Evolutionary conservation across 2,329 filamentous ascomycete genomes (phyloP), one percentile per base, ranked within the genome.

Genomic region (Colletotrichum melonis): DNA sequence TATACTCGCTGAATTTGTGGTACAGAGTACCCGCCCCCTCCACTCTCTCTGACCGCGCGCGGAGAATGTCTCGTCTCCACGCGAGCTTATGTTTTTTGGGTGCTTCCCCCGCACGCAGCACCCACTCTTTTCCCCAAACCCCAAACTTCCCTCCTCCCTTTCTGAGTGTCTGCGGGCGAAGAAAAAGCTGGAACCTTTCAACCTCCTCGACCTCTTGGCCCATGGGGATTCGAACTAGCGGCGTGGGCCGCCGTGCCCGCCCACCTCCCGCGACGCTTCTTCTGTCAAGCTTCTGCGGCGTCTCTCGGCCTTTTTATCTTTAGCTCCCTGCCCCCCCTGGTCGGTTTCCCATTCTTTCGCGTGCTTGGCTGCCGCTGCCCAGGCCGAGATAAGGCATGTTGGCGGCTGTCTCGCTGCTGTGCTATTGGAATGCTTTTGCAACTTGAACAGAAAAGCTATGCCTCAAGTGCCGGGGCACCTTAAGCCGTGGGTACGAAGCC

Each of bases 1-100:
- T 71, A 73, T 73, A n/a, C 35, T 73, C 67, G 75, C 49, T 75
- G 73, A 75, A 64, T 55, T n/a, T 35, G 32, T 1, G 32, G 32
- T 32, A 32, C 32, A 32, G 11, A 12, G 32, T 35, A 35, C 42
- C 42, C 42, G 42, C 19, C 42, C 38, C 42, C 42, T n/a, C 42
- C 42, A 42, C 38, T 16, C 32, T n/a, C 30, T 35, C 57, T 22
- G 57, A 38, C 30, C 14, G 32, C 57, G 57, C 32, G 57, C n/a
- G n/a, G 57, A 16, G 32, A 24, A 7, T 42, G 38, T 42, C 38
- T 42, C 38, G 38, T 42, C 38, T 14, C 38, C 38, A 42, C 38
- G 38, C 38, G 38, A 42, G 38, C 38, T 42, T 42, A 19, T 42
- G 38, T 42, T 16, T 42, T 42, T 42, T 38, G 57, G 57, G 14